phyloP scores from a whole-genome alignment of 768 basidiomycete species.

The Mycena belliarum region DNA sequence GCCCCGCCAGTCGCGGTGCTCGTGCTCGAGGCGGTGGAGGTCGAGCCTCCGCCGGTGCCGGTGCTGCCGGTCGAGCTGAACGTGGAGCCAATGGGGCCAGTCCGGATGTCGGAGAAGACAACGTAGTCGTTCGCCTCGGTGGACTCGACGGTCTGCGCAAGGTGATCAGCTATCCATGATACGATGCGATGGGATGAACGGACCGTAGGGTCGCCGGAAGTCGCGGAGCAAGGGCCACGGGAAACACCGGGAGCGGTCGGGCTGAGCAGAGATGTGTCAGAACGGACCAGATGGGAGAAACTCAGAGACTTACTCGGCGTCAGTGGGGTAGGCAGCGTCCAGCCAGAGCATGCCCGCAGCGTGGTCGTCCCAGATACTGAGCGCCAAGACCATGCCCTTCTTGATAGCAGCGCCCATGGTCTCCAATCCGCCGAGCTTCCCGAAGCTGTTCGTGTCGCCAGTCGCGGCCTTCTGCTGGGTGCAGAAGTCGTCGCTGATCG shows the following conservation, averaged over 20 bases:
- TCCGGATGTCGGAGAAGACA: constrained; percentile 44
- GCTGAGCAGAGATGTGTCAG: too few species aligned
- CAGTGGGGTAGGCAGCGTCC: constrained; percentile 36
- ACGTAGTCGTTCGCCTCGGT: constrained; percentile 30
- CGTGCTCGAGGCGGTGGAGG: neutral
- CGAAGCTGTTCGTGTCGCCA: constrained; percentile 40
- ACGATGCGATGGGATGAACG: neutral
- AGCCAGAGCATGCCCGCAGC: constrained; percentile 42
- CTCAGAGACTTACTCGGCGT: too few species aligned
- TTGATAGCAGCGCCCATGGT: constrained; percentile 29
- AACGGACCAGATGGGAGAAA: too few species aligned
- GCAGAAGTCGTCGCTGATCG: constrained; percentile 53
- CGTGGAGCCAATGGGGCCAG: constrained; percentile 39
- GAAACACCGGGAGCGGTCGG: constrained; percentile 32
- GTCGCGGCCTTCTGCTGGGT: constrained; percentile 43
- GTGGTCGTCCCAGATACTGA: constrained; percentile 44
- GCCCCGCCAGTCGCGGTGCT: neutral
- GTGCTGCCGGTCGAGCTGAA: constrained; percentile 15
- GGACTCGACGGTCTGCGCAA: constrained; percentile 32
- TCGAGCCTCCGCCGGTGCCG: neutral
- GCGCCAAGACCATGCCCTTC: constrained; percentile 39
- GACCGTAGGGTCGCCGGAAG: constrained; percentile 35
- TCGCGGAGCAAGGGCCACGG: constrained; percentile 41
- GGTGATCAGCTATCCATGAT: neutral
- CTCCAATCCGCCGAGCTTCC: constrained; percentile 32